Evolutionary conservation across 495 filamentous ascomycete genomes (phyloP).

Genomic region (Cairneyella variabilis): DNA sequence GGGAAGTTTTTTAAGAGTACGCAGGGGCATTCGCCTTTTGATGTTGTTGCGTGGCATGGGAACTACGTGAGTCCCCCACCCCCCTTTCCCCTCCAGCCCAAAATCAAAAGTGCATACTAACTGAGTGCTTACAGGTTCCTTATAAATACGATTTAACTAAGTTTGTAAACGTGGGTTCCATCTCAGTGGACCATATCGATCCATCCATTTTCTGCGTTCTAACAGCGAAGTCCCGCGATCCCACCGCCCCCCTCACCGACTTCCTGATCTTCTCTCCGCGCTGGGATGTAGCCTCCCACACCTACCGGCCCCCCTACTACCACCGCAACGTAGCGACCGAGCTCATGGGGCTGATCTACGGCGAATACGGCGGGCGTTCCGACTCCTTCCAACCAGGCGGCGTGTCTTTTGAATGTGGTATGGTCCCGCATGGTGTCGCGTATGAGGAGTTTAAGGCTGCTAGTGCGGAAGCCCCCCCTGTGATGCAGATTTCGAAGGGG

Average conservation of each 20-base stretch:
- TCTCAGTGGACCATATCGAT: slow-evolving; percentile 78
- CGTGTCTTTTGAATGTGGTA: slow-evolving; percentile 52
- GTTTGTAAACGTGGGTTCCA: slow-evolving; percentile 73
- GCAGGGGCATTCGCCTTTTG: slow-evolving; percentile 74
- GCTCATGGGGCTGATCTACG: slow-evolving; percentile 54
- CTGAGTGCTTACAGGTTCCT: slow-evolving; percentile 41
- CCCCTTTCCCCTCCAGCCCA: too few species aligned
- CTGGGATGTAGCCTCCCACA: slow-evolving; percentile 75
- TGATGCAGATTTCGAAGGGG: slow-evolving; percentile 43
- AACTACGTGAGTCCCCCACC: slow-evolving; percentile 59
- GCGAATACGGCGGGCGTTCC: slow-evolving; percentile 48
- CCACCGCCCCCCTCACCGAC: slow-evolving; percentile 74
- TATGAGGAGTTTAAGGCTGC: slow-evolving; percentile 50
- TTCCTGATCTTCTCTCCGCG: slow-evolving; percentile 83
- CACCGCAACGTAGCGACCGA: slow-evolving; percentile 71
- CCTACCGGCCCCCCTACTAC: slow-evolving; percentile 81
- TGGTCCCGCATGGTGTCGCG: slow-evolving; percentile 55
- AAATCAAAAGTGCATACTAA: slow-evolving; percentile 44
- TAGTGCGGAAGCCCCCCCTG: slow-evolving; percentile 35
- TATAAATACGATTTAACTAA: slow-evolving; percentile 86
- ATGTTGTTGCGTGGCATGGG: slow-evolving; percentile 85
- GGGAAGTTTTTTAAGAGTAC: slow-evolving; percentile 58
- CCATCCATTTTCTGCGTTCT: slow-evolving; percentile 81
- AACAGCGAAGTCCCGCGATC: slow-evolving; percentile 58
- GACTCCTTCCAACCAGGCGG: slow-evolving; percentile 55